Evolutionary conservation across 768 basidiomycete genomes (phyloP).

Genomic region (Trametes meyenii): DNA sequence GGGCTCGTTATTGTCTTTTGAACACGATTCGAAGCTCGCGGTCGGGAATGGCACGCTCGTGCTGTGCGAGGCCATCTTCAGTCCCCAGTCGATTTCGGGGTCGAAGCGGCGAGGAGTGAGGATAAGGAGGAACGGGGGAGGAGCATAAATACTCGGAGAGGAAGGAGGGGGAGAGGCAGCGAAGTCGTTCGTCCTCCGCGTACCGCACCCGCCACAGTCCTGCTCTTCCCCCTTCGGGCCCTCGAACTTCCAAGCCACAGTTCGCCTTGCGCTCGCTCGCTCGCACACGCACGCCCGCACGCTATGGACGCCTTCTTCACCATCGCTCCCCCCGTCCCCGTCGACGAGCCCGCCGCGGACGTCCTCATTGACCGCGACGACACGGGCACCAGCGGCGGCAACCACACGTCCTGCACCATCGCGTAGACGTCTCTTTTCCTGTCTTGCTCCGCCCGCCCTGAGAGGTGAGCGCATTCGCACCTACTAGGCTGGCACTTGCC

Average conservation of each 20-base stretch:
- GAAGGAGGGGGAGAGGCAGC: slow-evolving; percentile 7
- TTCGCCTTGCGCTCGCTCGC: not conserved
- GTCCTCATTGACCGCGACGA: slow-evolving; percentile 18
- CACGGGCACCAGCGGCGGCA: slow-evolving; percentile 12
- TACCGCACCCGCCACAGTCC: no score
- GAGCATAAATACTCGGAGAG: slow-evolving; percentile 6
- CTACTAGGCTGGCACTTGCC: no score
- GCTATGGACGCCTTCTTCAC: slow-evolving; percentile 29
- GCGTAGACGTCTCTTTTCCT: slow-evolving; percentile 8
- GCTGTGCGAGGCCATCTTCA: not conserved
- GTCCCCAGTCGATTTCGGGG: not conserved
- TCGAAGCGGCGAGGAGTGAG: not conserved
- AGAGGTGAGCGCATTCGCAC: not conserved
- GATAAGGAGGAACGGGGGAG: not conserved
- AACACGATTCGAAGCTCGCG: not conserved
- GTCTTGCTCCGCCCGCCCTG: not conserved
- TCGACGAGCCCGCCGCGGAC: slow-evolving; percentile 22
- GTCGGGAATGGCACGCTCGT: not conserved
- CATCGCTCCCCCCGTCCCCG: slow-evolving; percentile 23
- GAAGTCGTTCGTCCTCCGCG: not conserved
- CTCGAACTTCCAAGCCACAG: not conserved
- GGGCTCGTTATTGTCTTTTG: slow-evolving; percentile 9
- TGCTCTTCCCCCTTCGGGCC: no score
- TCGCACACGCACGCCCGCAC: not conserved
- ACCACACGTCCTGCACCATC: slow-evolving; percentile 19